Conservation (phyloP, 495 filamentous ascomycete genomes). For the Aspergillus baeticus region DNA sequence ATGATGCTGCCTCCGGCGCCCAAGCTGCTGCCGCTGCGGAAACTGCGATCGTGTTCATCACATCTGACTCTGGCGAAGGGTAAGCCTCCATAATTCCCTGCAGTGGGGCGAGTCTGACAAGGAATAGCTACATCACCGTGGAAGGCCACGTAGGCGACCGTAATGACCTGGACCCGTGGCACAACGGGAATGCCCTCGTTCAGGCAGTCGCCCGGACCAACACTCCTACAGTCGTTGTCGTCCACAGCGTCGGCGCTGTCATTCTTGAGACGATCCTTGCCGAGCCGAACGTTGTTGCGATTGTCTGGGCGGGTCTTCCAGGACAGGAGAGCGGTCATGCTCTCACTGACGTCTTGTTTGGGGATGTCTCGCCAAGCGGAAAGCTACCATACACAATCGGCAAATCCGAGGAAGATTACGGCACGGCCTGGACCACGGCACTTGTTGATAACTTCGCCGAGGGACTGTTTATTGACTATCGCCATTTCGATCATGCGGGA, state of each 20-base stretch:
- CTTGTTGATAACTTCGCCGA: conserved; percentile 56
- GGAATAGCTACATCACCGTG: conserved; percentile 53
- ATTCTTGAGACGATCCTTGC: conserved; percentile 56
- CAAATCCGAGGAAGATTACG: conserved; percentile 60
- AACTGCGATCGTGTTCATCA: conserved; percentile 65
- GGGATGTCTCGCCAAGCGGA: conserved; percentile 57
- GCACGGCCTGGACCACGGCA: conserved; percentile 53
- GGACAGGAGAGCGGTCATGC: conserved; percentile 60
- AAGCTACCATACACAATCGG: conserved; percentile 74
- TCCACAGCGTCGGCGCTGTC: conserved; percentile 59
- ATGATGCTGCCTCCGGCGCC: conserved; percentile 46
- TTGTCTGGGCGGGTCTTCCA: conserved; percentile 61
- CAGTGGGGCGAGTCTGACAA: background rate
- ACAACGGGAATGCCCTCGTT: conserved; percentile 56
- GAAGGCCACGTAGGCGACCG: conserved; percentile 55
- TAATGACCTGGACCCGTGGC: conserved; percentile 48
- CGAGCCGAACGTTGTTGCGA: conserved; percentile 61
- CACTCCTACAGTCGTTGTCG: conserved; percentile 61
- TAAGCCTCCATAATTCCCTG: conserved; percentile 25
- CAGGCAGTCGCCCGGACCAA: conserved; percentile 53
- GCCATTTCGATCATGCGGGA: conserved; percentile 60
- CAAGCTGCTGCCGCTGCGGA: conserved; percentile 53
- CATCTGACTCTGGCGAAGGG: conserved; percentile 64
- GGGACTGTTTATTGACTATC: conserved; percentile 65
- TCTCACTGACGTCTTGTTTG: conserved; percentile 59